A percentile compares a stretch with the other conserved stretches of the same genome.
Conservation (phyloP, 768 basidiomycete genomes). For the Cystofilobasidium capitatum region DNA sequence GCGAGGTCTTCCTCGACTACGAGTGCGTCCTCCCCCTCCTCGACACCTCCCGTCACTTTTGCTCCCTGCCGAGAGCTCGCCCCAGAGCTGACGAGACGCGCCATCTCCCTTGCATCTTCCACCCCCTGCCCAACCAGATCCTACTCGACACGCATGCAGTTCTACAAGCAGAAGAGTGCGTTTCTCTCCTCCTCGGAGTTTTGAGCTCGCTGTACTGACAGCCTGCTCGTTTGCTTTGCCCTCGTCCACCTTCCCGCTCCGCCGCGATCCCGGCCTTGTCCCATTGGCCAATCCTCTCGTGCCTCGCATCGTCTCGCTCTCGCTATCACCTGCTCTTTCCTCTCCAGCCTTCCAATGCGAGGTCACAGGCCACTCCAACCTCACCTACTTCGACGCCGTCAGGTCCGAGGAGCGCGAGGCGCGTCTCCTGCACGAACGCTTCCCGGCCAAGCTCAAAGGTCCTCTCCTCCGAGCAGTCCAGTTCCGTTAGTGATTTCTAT, state of each 20-base stretch:
- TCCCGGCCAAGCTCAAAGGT: conserved; percentile 85
- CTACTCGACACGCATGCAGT: conserved; percentile 84
- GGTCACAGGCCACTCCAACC: conserved; percentile 83
- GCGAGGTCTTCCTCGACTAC: conserved; percentile 93
- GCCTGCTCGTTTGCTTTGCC: background rate
- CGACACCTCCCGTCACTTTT: conserved; percentile 23
- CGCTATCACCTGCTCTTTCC: background rate
- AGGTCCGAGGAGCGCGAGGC: conserved; percentile 86
- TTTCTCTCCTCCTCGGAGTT: background rate
- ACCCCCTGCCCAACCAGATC: conserved; percentile 43
- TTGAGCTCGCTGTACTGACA: background rate
- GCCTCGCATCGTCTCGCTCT: background rate
- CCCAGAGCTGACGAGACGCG: conserved; percentile 31
- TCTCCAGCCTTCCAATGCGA: conserved; percentile 75
- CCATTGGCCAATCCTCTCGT: background rate
- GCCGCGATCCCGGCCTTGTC: background rate
- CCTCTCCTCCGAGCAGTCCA: conserved; percentile 86
- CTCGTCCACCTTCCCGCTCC: background rate
- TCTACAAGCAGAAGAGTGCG: conserved; percentile 68
- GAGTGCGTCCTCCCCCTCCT: conserved; percentile 54
- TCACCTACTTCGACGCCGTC: conserved; percentile 89
- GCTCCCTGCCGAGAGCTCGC: conserved; percentile 32
- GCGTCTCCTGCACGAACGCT: conserved; percentile 75
- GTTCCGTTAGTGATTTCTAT: conserved; percentile 65
- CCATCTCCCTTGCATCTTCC: conserved; percentile 36